Evolutionary conservation across 1,284 basidiomycete species (phyloP).

Genomic region (Schizophyllum amplum): DNA sequence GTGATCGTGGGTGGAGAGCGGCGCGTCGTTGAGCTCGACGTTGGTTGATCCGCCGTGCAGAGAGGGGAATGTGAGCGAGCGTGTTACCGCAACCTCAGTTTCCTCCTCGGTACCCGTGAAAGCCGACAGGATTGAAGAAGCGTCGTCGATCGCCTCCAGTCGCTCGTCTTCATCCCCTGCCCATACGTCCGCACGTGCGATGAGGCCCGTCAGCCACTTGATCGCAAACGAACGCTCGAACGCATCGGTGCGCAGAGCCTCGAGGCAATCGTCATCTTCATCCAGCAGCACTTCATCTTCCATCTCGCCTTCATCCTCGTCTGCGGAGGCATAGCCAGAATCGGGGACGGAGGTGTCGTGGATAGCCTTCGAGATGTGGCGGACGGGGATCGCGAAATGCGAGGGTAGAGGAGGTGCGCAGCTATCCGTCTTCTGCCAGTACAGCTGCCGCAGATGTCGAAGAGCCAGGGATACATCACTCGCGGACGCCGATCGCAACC

Average conservation of each 20-base stretch:
- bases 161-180: conserved; percentile 26
- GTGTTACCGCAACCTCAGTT: conserved; percentile 35
- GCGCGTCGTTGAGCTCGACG: conserved; percentile 73
- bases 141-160: conserved; percentile 37
- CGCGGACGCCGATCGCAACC: conserved; percentile 22
- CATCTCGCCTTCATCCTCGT: conserved; percentile 30
- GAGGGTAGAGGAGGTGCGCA: conserved; percentile 17
- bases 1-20: conserved; percentile 63
- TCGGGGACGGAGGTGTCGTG: conserved; percentile 24
- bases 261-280: conserved; percentile 12
- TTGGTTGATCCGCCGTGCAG: conserved; percentile 18
- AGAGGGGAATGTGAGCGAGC: conserved; percentile 44
- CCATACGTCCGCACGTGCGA: conserved; percentile 52
- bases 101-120: conserved; percentile 37
- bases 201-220: conserved; percentile 53
- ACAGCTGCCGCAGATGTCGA: conserved; percentile 29
- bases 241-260: conserved; percentile 33
- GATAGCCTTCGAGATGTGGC: conserved; percentile 21
- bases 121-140: conserved; percentile 48
- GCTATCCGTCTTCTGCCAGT: conserved; percentile 23
- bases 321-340: conserved; percentile 48
- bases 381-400: conserved; percentile 13
- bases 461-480: conserved; percentile 24
- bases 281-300: conserved; percentile 16
- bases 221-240: conserved; percentile 41